Percentiles rank a stretch among this genome's conserved stretches.
phyloP scores from a whole-genome alignment of 768 basidiomycete genomes.

The Mrakia frigida region DNA sequence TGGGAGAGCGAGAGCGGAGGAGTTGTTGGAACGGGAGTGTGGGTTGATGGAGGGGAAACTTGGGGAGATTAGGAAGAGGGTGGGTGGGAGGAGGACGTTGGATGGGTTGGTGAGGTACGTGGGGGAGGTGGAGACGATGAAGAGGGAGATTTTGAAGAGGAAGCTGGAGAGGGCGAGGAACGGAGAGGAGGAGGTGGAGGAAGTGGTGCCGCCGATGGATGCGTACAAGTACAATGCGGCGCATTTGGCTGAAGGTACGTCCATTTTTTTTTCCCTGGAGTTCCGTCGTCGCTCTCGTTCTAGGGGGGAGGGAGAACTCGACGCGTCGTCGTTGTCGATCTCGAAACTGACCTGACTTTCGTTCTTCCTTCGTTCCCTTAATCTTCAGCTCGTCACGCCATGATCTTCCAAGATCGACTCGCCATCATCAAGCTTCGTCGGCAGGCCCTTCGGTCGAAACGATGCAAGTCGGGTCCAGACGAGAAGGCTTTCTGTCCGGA shows the following conservation, averaged over 20 bases:
- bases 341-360: background rate
- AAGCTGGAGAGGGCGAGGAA: constrained; percentile 46
- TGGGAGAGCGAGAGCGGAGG: constrained; percentile 68
- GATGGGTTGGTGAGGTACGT: constrained; percentile 73
- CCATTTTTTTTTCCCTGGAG: background rate
- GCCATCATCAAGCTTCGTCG: constrained; percentile 78
- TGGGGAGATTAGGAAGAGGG: constrained; percentile 75
- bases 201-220: constrained; percentile 51
- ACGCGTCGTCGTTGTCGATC: background rate
- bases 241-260: constrained; percentile 83
- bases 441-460: constrained; percentile 76
- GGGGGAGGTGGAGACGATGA: constrained; percentile 67
- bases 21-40: constrained; percentile 78
- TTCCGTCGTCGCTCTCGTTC: background rate
- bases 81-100: constrained; percentile 79
- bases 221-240: constrained; percentile 87
- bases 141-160: constrained; percentile 59
- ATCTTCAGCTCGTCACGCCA: constrained; percentile 75
- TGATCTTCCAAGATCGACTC: constrained; percentile 76
- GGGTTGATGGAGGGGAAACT: constrained; percentile 78
- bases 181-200: constrained; percentile 47
- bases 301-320: too few relatives aligned
- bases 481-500: constrained; percentile 90
- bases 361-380: background rate
- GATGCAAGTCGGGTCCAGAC: constrained; percentile 80